Conservation (phyloP, 441 rosid species). For the Pelargonium myrrhifolium region DNA sequence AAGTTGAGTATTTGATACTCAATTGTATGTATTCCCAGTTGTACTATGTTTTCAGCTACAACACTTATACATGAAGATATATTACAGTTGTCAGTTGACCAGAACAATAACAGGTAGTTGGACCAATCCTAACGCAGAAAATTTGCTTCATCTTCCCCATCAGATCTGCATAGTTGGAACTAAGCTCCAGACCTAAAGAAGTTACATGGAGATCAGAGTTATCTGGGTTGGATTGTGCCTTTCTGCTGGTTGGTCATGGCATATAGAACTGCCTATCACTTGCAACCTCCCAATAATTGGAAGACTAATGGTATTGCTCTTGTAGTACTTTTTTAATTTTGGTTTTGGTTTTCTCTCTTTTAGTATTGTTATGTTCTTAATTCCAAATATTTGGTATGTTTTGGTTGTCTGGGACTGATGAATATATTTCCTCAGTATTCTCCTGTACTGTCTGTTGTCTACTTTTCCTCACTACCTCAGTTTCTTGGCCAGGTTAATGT, state of each 20-base stretch:
- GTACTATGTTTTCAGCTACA: too few species aligned
- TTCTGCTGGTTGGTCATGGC: background rate
- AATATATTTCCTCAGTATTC: background rate
- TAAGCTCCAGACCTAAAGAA: background rate
- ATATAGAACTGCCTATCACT: background rate
- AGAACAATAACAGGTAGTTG: background rate
- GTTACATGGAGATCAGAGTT: background rate
- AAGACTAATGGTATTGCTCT: background rate
- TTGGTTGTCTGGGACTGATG: background rate
- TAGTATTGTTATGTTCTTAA: background rate
- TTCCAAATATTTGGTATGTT: background rate
- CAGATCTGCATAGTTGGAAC: background rate
- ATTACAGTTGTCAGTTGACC: background rate
- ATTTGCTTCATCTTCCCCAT: background rate
- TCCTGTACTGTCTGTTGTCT: background rate
- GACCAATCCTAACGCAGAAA: background rate
- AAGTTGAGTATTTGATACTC: background rate
- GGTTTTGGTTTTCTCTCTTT: background rate
- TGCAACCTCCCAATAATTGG: background rate
- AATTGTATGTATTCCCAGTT: too few species aligned
- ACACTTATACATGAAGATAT: too few species aligned
- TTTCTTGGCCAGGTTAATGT: too few species aligned
- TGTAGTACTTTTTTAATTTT: background rate
- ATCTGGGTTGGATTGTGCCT: constrained; percentile 1
- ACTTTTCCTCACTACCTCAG: background rate